Evolutionary conservation across 2,329 filamentous ascomycete genomes (phyloP).

Genomic region (Helminthosporium solani): DNA sequence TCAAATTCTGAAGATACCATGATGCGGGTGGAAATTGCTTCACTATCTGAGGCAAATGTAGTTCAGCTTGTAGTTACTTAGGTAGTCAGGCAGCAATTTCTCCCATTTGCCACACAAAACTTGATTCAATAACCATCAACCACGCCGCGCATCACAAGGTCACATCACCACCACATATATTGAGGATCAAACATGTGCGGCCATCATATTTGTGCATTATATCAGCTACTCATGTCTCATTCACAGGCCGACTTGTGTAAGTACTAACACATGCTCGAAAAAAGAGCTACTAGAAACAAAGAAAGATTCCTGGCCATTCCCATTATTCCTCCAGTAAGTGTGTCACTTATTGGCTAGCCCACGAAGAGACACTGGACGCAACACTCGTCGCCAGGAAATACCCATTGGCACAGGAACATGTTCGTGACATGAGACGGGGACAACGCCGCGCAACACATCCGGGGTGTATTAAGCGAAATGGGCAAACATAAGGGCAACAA

Average conservation of each 20-base stretch:
- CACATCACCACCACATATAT: slow-evolving; percentile 2
- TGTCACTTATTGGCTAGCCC: slow-evolving; percentile 14
- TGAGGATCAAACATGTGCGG: slow-evolving; percentile 8
- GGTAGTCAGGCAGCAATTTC: too few species aligned
- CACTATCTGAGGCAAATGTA: too few species aligned
- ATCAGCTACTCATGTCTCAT: slow-evolving; percentile 26
- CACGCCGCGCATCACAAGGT: too few species aligned
- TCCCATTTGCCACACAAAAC: too few species aligned
- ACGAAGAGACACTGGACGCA: slow-evolving; percentile 17
- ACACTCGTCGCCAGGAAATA: slow-evolving; percentile 22
- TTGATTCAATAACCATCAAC: too few species aligned
- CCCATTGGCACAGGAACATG: slow-evolving; percentile 16
- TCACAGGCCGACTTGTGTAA: slow-evolving; percentile 20
- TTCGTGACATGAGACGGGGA: slow-evolving; percentile 5
- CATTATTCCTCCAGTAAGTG: slow-evolving; percentile 19
- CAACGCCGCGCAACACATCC: slow-evolving; percentile 4
- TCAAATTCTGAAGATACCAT: too few species aligned
- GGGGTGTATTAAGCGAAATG: slow-evolving; percentile 22
- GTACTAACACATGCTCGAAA: slow-evolving; percentile 32
- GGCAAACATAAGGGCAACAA: slow-evolving; percentile 29
- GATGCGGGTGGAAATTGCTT: too few species aligned
- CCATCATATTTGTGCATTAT: slow-evolving; percentile 22
- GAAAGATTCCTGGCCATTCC: slow-evolving; percentile 21
- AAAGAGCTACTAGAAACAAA: slow-evolving; percentile 30
- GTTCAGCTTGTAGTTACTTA: too few species aligned